Percentiles rank a stretch among this genome's conserved stretches.
phyloP scores from a whole-genome alignment of 2,329 filamentous ascomycete species.

The Coniochaeta sp. region DNA sequence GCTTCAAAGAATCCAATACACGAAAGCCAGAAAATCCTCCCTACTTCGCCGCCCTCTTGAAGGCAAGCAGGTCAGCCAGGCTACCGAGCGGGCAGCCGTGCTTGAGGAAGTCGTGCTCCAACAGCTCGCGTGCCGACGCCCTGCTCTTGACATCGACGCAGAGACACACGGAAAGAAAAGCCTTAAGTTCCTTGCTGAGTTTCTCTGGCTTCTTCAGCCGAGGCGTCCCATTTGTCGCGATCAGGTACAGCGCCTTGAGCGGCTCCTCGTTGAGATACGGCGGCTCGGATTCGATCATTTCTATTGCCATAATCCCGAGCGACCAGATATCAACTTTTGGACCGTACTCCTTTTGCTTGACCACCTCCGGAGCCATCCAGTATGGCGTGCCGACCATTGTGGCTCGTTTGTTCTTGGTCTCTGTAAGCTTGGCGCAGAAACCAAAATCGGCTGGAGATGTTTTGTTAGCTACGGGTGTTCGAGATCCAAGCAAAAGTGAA shows the following conservation, averaged over 20 bases:
- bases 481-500: no score
- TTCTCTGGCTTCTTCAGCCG: constrained; percentile 97
- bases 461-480: background rate
- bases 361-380: constrained; percentile 99
- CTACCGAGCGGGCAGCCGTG: constrained; percentile 79
- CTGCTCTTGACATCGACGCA: constrained; percentile 95
- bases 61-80: constrained; percentile 80
- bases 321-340: constrained; percentile 99
- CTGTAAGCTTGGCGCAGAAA: constrained; percentile 97
- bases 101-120: constrained; percentile 90
- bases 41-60: constrained; percentile 68
- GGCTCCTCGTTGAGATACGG: constrained; percentile 98
- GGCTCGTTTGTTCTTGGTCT: constrained; percentile 91
- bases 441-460: constrained; percentile 79
- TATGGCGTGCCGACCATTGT: constrained; percentile 99
- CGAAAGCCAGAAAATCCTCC: background rate
- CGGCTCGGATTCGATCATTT: constrained; percentile 98
- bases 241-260: constrained; percentile 92
- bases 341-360: constrained; percentile 98
- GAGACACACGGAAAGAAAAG: constrained; percentile 90
- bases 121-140: constrained; percentile 82
- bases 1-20: background rate
- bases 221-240: constrained; percentile 95
- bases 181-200: constrained; percentile 94
- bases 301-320: constrained; percentile 97